Evolutionary conservation across 1,284 basidiomycete species (phyloP), one percentile per base, ranked within the genome.

Genomic region (Sporisorium iseilematis-ciliati): DNA sequence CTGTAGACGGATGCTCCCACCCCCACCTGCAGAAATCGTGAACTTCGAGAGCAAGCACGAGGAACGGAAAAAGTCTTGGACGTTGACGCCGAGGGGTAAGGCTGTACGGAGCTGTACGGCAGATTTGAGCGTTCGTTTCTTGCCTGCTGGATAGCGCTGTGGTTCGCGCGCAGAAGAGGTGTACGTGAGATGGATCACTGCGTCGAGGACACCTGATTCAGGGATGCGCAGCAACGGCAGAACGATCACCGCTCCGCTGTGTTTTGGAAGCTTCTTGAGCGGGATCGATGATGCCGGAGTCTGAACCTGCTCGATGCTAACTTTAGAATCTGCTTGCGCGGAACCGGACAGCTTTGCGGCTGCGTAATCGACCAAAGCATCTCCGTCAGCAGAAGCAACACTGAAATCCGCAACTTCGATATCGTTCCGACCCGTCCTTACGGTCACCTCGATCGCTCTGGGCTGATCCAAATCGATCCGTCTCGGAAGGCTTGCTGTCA

Each of bases 61-160:
- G 14, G 58, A 52, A 7, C 82, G 78, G 79, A 85, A 85, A 35
- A 78, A 78, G 71, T 85, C 83, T 35, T 85, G 82, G n/a, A 84
- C 79, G 33, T 84, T 83, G 33, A 85, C 82, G 23, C 83, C 82
- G 16, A 85, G 68, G 2, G 82, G 83, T 14, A 84, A 57, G 0
- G 76, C 73, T 29, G 80, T 67, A 4, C 42, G 33, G 4, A 80
- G 57, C 20, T 51, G 56, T 16, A 76, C 41, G 1, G 50, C 29
- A 10, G 45, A 46, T 14, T 58, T 57, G 14, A 69, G 67, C 11
- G 53, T 50, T 21, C 76, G 72, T 41, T 49, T 53, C 41, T 50
- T 62, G 41, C 62, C 75, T 1, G 25, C 12, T 1, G 57, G 35
- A n/a, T 60, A 48, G n/a, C 65, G 63, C 23, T 58, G 57, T 23